A percentile compares a stretch with the other conserved stretches of the same genome.
phyloP scores from a whole-genome alignment of 768 basidiomycete genomes.

The Lactarius deliciosus region DNA sequence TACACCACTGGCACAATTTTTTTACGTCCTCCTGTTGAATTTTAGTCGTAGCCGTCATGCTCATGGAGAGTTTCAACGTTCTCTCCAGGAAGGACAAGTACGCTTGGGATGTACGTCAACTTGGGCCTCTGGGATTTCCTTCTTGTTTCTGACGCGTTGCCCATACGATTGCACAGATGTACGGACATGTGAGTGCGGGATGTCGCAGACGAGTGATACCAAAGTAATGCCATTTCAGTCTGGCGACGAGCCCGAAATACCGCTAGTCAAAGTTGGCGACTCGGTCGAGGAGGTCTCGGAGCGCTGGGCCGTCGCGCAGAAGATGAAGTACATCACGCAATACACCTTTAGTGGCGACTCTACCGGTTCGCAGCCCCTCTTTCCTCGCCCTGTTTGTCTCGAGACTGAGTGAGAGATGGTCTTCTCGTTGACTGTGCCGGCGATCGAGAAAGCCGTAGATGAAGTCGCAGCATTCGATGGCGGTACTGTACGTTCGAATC shows the following conservation, averaged over 20 bases:
- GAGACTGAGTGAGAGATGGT: neutral
- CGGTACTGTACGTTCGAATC: constrained; percentile 40
- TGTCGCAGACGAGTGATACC: neutral
- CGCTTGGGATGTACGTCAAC: constrained; percentile 65
- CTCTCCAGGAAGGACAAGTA: constrained; percentile 67
- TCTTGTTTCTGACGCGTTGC: constrained; percentile 2
- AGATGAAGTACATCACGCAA: too few relatives aligned
- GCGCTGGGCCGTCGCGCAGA: too few relatives aligned
- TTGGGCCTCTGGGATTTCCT: neutral
- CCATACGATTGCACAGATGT: constrained; percentile 45
- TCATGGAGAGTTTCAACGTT: constrained; percentile 69
- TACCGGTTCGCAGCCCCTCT: too few relatives aligned
- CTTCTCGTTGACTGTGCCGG: constrained; percentile 47
- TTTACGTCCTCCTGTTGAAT: too few relatives aligned
- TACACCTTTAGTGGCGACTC: too few relatives aligned
- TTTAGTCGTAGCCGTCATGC: constrained; percentile 54
- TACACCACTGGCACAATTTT: too few relatives aligned
- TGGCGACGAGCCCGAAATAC: constrained; percentile 59
- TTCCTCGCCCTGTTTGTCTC: constrained; percentile 17
- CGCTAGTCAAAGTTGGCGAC: constrained; percentile 49
- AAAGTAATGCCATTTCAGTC: constrained; percentile 41
- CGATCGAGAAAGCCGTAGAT: constrained; percentile 59
- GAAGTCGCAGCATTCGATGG: constrained; percentile 63
- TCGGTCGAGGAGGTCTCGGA: constrained; percentile 51
- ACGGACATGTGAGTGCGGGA: constrained; percentile 53